Evolutionary conservation across 192 early-diverging fungal species (phyloP).

Genomic region (Radiomyces spectabilis): DNA sequence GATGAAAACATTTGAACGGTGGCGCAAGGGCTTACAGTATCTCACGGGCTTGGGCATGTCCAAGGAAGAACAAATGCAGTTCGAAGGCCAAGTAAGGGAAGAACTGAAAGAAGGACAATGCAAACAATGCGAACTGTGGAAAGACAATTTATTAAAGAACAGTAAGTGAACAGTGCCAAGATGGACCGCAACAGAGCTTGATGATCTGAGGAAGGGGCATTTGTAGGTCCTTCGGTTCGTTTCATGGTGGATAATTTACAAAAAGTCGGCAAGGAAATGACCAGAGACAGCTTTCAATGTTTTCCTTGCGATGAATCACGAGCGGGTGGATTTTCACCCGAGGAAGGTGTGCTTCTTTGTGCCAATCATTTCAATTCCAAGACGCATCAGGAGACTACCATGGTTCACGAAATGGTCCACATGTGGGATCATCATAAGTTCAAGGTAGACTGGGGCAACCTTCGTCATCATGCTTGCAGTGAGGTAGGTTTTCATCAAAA

Average conservation of each 20-base stretch:
- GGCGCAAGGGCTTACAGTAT: constrained; percentile 49
- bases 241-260: constrained; percentile 82
- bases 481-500: constrained; percentile 48
- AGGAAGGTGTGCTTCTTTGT: constrained; percentile 78
- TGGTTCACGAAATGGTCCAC: constrained; percentile 91
- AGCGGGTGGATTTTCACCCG: constrained; percentile 82
- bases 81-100: constrained; percentile 23
- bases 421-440: constrained; percentile 73
- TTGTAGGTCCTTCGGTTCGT: constrained; percentile 66
- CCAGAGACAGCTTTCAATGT: constrained; percentile 62
- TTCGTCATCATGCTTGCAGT: constrained; percentile 74
- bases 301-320: constrained; percentile 73
- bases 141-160: constrained; percentile 63
- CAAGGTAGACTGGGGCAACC: constrained; percentile 66
- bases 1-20: constrained; percentile 51
- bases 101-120: constrained; percentile 47
- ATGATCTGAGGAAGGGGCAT: not conserved
- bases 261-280: constrained; percentile 57
- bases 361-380: constrained; percentile 74
- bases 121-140: constrained; percentile 68
- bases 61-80: constrained; percentile 34
- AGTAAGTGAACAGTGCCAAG: constrained; percentile 30
- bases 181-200: not conserved
- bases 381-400: constrained; percentile 83
- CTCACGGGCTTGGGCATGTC: constrained; percentile 56